Evolutionary conservation across 495 filamentous ascomycete genomes (phyloP).

Genomic region (Annulohypoxylon moriforme): DNA sequence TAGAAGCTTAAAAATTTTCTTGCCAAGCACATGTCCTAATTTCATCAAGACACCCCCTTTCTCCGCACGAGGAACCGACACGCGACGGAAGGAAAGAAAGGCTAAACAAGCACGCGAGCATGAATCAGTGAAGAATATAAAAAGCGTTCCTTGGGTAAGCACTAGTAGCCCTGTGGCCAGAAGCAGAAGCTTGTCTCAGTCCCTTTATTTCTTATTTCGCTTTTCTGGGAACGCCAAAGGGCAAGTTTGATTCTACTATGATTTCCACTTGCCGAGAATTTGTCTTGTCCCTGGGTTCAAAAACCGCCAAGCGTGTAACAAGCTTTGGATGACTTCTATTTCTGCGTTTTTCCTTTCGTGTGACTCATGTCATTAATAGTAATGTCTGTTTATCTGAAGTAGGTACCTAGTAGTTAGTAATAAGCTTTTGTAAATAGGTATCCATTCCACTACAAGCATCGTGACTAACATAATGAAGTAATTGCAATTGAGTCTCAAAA

Average conservation of each 20-base stretch:
- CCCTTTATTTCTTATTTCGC: background rate
- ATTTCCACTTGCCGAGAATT: background rate
- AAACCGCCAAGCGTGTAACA: background rate
- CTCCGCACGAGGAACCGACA: slow-evolving; percentile 15
- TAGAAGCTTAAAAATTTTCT: background rate
- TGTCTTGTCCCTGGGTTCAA: background rate
- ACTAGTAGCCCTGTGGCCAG: slow-evolving; percentile 40
- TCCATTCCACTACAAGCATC: background rate
- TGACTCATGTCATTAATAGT: background rate
- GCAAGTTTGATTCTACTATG: background rate
- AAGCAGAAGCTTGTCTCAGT: slow-evolving; percentile 31
- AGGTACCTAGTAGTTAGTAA: background rate
- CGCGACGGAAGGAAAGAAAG: background rate
- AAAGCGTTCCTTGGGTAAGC: slow-evolving; percentile 10
- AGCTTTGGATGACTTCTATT: background rate
- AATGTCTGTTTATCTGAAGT: background rate
- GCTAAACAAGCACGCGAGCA: slow-evolving; percentile 19
- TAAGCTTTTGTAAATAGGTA: background rate
- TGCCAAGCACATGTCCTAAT: background rate
- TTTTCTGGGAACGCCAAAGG: slow-evolving; percentile 5
- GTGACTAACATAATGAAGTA: background rate
- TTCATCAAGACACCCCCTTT: slow-evolving; percentile 1
- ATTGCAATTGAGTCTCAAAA: background rate
- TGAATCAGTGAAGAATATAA: slow-evolving; percentile 30
- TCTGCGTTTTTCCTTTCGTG: background rate